Evolutionary conservation across 352 stramenopile genomes (phyloP), one percentile per base, ranked within the genome.

Genomic region (Phytophthora podocarpi): DNA sequence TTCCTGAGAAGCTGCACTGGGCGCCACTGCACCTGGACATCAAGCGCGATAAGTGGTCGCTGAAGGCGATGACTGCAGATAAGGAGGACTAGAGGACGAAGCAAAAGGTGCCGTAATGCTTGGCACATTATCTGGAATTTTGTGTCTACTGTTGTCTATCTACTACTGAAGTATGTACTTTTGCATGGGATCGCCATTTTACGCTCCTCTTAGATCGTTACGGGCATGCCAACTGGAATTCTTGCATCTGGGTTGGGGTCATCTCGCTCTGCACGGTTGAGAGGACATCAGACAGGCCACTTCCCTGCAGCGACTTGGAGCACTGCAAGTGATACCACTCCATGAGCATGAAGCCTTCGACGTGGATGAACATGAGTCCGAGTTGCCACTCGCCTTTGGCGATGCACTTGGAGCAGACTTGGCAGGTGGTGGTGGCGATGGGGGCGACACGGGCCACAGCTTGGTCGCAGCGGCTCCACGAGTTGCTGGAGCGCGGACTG

Each of bases 271-370:
- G 80, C 43, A 85, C 82, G 6, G 66, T 79, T 31, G 84, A 63
- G 18, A 91, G 61, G 37, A 91, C 63, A 30, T 87, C 72, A 27
- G 66, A 66, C 28, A 89, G 63, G 13, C 69, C 69, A 43, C 67
- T 70, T 49, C 72, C 80, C 2, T 82, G 78, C n/a, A 91, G 67
- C 45, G 60, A 59, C 34, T 69, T 66, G 45, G 70, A 76, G 70
- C 85, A 93, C 37, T 74, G 66, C 23, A 93, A 57, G 61, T 93
- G 85, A 64, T 91, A 78, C 85, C 85, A 93, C 64, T 93, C 85
- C 80, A 93, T 90, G 59, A 93, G 76, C 85, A 93, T 91, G 72
- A 91, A 93, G 51, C 85, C 85, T 34, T 93, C 85, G 58, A 90
- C 70, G 72, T 93, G 85, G 59, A 91, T 82, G 62, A 91, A 93